Base-by-base conservation (phyloP, 257 asterid genomes). In the Capsicum chinense region DNA sequence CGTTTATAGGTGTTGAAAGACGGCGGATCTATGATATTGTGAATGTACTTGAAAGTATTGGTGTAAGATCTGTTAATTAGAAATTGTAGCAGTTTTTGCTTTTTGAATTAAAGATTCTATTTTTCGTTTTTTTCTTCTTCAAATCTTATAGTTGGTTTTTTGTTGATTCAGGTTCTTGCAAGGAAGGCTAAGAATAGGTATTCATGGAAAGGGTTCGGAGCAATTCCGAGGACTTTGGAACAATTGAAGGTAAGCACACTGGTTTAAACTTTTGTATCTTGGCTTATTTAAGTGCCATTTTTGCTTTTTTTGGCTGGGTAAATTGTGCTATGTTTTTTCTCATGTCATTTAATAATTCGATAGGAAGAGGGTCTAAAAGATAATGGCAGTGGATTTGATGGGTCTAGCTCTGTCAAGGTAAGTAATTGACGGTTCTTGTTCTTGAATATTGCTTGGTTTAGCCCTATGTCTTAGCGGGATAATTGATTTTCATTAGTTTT, bases 11-110 rank as follows among this genome's bases (percentile, higher is more conserved):
- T 67, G 99, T 97, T 63, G 99, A 97, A 79, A 93, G 99, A 91
- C 85, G 99, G 91, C 95, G 98, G 92, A 97, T 97, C 95, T 97
- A 97, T 84, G 99, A 95, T 73, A 97, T 97, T 5, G 99, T 97
- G 44, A 95, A 95, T 89, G 98, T 97, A 68, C 83, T 95, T 92
- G 98, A 97, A 85, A 97, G 99, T 50, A 92, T 97, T 85, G 99
- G 99, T 26, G 98, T 97, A 93, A 91, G 98, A 81, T 83, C 84
- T 89, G 81, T 33, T 78, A 16, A 67, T 82, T 71, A 63, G 13
- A 15, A 47, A 37, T 33, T 33, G n/a, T 60, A 33, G 5, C 7
- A 10, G 50, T 47, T 56, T 56, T 50, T 15, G 7, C 14, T 57
- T 56, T 21, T 5, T 15, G 50, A 44, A 44, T 26, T 44, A 4